Conservation (phyloP, 129 eudicot genomes). For the Flaveria linearis region DNA sequence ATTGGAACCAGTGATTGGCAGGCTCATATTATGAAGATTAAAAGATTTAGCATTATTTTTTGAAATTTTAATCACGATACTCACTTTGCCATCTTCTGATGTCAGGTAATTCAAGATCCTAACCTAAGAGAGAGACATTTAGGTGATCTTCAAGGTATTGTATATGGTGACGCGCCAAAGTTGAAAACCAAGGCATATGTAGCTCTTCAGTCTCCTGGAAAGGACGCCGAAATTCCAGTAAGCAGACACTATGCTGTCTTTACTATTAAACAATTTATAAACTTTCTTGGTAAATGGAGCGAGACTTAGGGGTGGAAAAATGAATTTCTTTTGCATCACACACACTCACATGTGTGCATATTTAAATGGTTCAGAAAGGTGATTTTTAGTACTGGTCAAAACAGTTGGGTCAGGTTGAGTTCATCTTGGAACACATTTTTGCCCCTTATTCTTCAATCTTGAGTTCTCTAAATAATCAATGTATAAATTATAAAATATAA, state of each 20-base stretch:
- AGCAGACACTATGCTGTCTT: constrained; percentile 25
- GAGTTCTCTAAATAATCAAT: neutral
- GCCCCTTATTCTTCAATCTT: neutral
- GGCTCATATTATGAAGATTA: neutral
- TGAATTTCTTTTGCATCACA: neutral
- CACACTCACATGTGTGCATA: too few relatives aligned
- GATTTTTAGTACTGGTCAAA: neutral
- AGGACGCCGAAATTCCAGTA: constrained; percentile 82
- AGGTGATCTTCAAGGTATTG: constrained; percentile 92
- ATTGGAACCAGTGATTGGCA: neutral
- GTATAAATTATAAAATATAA: neutral
- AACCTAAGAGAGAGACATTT: constrained; percentile 80
- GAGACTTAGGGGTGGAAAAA: neutral
- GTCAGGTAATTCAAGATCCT: constrained; percentile 71
- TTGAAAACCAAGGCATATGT: constrained; percentile 57
- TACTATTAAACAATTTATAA: constrained; percentile 7
- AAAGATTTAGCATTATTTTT: constrained; percentile 11
- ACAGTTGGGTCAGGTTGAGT: neutral
- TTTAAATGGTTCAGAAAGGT: neutral
- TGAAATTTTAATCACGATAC: neutral
- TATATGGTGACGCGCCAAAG: constrained; percentile 50
- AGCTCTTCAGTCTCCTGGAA: constrained; percentile 54
- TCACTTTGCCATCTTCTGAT: constrained; percentile 13
- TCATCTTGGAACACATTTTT: neutral
- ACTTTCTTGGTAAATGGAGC: neutral